A percentile compares a stretch with the other conserved stretches of the same genome.
Evolutionary conservation across 108 stramenopile genomes (phyloP).

Genomic region (Discostella pseudostelligera): DNA sequence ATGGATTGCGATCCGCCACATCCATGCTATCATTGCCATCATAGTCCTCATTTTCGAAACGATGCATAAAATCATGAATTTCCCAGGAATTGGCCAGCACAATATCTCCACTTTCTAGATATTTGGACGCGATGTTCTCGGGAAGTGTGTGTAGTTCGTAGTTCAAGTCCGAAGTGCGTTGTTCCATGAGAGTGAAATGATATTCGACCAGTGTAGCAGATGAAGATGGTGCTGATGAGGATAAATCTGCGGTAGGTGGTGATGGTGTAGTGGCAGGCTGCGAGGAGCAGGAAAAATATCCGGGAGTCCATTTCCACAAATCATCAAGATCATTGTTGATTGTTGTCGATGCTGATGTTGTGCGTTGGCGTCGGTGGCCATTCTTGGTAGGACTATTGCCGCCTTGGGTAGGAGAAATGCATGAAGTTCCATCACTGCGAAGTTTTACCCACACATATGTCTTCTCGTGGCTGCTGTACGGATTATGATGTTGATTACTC

Average conservation of each 20-base stretch:
- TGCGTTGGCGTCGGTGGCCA: too few species aligned
- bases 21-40: slow-evolving; percentile 13
- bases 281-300: slow-evolving; percentile 11
- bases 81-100: slow-evolving; percentile 31
- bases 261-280: too few species aligned
- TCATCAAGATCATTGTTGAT: neutral
- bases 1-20: neutral
- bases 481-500: too few species aligned
- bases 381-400: neutral
- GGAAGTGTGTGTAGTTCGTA: slow-evolving; percentile 3
- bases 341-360: neutral
- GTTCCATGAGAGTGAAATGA: neutral
- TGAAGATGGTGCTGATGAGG: slow-evolving; percentile 3
- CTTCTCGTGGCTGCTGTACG: neutral
- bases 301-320: slow-evolving; percentile 35
- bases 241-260: neutral
- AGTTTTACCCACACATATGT: slow-evolving; percentile 17
- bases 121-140: slow-evolving; percentile 4
- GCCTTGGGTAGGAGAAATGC: neutral
- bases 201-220: neutral
- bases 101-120: slow-evolving; percentile 24
- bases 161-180: neutral
- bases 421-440: neutral
- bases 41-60: slow-evolving; percentile 18
- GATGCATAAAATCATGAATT: slow-evolving; percentile 21